Evolutionary conservation across 2,329 filamentous ascomycete species (phyloP).

Genomic region (Cladosporium sp.): DNA sequence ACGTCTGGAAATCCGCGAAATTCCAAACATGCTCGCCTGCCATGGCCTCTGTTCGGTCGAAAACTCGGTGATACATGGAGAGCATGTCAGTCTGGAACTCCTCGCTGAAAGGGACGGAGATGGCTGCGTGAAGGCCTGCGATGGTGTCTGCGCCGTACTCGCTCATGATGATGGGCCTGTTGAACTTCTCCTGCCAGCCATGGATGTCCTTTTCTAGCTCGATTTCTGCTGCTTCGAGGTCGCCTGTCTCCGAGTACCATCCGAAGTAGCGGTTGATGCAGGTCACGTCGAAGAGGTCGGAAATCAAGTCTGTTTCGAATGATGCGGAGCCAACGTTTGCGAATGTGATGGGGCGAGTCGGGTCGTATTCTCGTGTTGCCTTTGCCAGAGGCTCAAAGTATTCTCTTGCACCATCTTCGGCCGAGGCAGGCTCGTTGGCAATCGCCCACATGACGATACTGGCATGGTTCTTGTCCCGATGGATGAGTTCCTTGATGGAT

Average conservation of each 20-base stretch:
- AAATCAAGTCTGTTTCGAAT: not conserved
- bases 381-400: conserved; percentile 8
- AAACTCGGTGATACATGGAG: conserved; percentile 8
- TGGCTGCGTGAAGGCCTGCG: not conserved
- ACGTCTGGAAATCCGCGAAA: conserved; percentile 9
- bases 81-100: conserved; percentile 8
- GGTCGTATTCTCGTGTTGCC: conserved; percentile 1
- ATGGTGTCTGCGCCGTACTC: conserved; percentile 11
- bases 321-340: conserved; percentile 1
- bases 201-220: conserved; percentile 1
- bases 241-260: conserved; percentile 2
- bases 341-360: not conserved
- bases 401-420: conserved; percentile 2
- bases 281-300: conserved; percentile 8
- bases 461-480: conserved; percentile 10
- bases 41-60: conserved; percentile 4
- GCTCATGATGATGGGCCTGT: conserved; percentile 6
- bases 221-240: conserved; percentile 9
- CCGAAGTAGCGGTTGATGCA: conserved; percentile 6
- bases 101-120: conserved; percentile 1
- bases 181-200: not conserved
- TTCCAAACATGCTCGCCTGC: conserved; percentile 12
- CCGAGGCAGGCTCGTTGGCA: conserved; percentile 2
- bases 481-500: conserved; percentile 2
- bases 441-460: conserved; percentile 7